A percentile compares a stretch with the other conserved stretches of the same genome.
Evolutionary conservation across 768 basidiomycete species (phyloP).

Genomic region (Kwoniella sp.): DNA sequence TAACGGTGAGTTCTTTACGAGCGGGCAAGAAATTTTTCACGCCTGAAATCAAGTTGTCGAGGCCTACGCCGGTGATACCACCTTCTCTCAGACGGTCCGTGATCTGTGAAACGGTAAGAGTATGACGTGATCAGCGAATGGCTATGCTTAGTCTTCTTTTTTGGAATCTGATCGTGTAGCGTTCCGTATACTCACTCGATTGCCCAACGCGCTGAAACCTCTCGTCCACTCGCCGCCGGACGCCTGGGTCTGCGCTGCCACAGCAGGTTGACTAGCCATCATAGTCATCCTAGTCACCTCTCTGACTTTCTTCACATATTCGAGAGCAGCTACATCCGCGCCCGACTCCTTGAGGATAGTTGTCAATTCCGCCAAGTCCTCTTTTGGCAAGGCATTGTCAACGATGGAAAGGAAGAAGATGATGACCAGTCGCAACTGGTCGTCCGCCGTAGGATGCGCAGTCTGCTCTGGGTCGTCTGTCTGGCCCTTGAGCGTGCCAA

Average conservation of each 20-base stretch:
- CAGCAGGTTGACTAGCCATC: conserved; percentile 63
- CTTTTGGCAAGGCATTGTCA: conserved; percentile 78
- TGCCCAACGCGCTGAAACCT: conserved; percentile 89
- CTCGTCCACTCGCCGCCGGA: conserved; percentile 82
- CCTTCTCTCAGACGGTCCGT: conserved; percentile 92
- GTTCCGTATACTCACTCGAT: conserved; percentile 65
- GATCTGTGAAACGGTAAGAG: conserved; percentile 62
- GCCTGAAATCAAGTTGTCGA: conserved; percentile 94
- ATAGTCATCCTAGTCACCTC: conserved; percentile 92
- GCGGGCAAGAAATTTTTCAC: conserved; percentile 97
- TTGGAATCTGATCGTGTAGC: neutral
- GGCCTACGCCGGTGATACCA: conserved; percentile 63
- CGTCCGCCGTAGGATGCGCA: conserved; percentile 68
- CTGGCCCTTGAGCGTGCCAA: conserved; percentile 76
- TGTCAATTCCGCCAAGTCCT: conserved; percentile 85
- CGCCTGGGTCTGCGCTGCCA: conserved; percentile 64
- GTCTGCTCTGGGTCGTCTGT: conserved; percentile 63
- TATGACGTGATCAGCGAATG: conserved; percentile 12
- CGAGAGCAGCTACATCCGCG: conserved; percentile 73
- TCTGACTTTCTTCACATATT: conserved; percentile 84
- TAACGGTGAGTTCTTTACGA: conserved; percentile 84
- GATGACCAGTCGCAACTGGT: conserved; percentile 92
- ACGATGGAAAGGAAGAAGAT: conserved; percentile 89
- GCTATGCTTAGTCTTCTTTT: neutral
- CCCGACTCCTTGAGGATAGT: conserved; percentile 80